These are phyloP conservation scores for Kodamaea sagamina DNA, from an alignment of 805 yeast genomes.

Conservation along the genomic window DNA sequence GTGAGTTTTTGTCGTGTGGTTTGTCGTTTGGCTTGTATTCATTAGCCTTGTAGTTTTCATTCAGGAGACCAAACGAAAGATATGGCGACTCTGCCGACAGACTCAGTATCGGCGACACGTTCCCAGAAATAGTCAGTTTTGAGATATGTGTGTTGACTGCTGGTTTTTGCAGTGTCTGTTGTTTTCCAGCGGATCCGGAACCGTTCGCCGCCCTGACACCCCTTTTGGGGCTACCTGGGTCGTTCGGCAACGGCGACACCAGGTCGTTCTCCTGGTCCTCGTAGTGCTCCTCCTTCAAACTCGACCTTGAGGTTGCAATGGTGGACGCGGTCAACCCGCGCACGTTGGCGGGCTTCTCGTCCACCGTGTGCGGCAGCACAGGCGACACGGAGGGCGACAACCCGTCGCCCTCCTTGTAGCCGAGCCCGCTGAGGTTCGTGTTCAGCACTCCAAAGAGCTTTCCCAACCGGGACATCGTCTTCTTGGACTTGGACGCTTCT, in stretches of 20 bases:
- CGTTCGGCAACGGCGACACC: slow-evolving; percentile 16
- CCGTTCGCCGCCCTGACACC: no score
- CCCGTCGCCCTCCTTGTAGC: slow-evolving; percentile 2
- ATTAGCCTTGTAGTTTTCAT: slow-evolving; percentile 13
- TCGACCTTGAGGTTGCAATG: background rate
- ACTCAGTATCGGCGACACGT: slow-evolving; percentile 14
- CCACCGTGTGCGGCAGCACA: background rate
- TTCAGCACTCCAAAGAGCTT: slow-evolving; percentile 29
- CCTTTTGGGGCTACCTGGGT: slow-evolving; percentile 2
- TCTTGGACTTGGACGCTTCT: slow-evolving; percentile 23
- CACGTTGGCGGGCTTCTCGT: background rate
- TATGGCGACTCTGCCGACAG: slow-evolving; percentile 8
- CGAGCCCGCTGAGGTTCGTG: slow-evolving; percentile 16
- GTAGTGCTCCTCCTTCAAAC: no score
- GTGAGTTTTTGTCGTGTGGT: no score
- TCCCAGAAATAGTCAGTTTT: slow-evolving; percentile 4
- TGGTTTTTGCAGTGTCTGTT: no score
- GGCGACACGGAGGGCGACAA: background rate
- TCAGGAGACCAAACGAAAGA: slow-evolving; percentile 11
- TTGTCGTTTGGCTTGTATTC: no score
- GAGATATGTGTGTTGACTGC: background rate
- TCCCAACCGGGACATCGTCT: slow-evolving; percentile 25
- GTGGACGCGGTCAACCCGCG: background rate
- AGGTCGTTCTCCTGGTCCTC: slow-evolving; percentile 14
- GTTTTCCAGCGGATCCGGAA: no score